Base-by-base conservation (phyloP, 1,284 basidiomycete species). In the Ganoderma lucidum region DNA sequence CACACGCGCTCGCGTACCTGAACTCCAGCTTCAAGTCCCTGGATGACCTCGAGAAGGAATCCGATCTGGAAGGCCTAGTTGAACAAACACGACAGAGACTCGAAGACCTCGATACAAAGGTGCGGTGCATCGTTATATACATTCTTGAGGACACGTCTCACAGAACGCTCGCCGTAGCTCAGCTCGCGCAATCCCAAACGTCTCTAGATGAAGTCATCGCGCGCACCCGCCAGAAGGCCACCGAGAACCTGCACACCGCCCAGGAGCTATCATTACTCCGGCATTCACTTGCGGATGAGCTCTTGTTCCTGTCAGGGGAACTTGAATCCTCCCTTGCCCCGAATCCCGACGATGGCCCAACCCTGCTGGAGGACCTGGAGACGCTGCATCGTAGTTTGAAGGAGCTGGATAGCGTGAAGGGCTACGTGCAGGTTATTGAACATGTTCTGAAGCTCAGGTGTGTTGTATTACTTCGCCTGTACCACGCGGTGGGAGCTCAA, bases 361-460 rank as follows among this genome's bases (percentile, higher is more conserved):
- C 91, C 0, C 81, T 95, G 14, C 82, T 97, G n/a, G 93, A 97
- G 80, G 90, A 90, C 51, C 84, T 96, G 70, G 93, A 96, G 77
- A 86, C 85, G 0, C 80, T 94, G 67, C 93, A 95, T 77, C 84
- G 87, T 66, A 87, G 87, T 75, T 77, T 97, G 73, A 90, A 88
- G 76, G 92, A 94, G 76, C 83, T 96, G 41, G 85, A 93, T 75
- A 88, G 87, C 64, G 89, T 95, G 10, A 89, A 90, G 75, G 85
- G 87, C 30, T 97, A 97, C 80, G 88, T 94, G 6, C 87, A 87
- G 62, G 83, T 96, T 6, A 82, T 96, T 42, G 88, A 95, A 73
- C 88, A 86, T 75, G 89, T 90, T 8, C 81, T 97, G 71, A 81
- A 84, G 42, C 84, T 94, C 59, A 93, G 95, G 96, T 96, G 71